phyloP scores from a whole-genome alignment of 495 filamentous ascomycete species.

The Hapsidospora chrysogenum region DNA sequence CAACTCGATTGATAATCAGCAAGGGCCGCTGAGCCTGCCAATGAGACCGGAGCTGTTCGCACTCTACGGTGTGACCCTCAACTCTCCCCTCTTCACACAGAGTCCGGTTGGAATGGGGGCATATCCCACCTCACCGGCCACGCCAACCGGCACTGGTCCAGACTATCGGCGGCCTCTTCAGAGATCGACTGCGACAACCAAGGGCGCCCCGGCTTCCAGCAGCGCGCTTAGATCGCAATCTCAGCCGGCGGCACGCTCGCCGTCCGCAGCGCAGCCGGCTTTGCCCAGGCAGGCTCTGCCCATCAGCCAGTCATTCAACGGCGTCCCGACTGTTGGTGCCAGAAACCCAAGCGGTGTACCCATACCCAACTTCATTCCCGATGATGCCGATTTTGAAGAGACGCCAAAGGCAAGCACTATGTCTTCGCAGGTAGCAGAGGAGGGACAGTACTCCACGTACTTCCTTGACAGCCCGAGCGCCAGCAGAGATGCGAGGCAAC shows the following conservation, averaged over 20 bases:
- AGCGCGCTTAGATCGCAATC: constrained; percentile 38
- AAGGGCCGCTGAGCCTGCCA: constrained; percentile 18
- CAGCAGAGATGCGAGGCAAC: too few species aligned
- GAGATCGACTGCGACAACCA: constrained; percentile 23
- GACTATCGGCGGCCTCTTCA: constrained; percentile 35
- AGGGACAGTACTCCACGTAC: constrained; percentile 5
- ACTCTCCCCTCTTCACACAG: constrained; percentile 11
- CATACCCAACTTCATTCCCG: constrained; percentile 31
- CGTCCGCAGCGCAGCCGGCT: constrained; percentile 7
- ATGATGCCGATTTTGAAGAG: constrained; percentile 19
- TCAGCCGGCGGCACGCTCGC: constrained; percentile 33
- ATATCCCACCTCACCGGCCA: constrained; percentile 30
- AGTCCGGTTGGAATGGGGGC: constrained; percentile 18
- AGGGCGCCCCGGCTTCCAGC: constrained; percentile 18
- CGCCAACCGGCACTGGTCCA: constrained; percentile 12
- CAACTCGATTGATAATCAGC: constrained; percentile 29
- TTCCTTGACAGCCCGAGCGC: not conserved
- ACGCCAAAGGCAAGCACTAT: constrained; percentile 10
- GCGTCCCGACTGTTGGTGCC: not conserved
- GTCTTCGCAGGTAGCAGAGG: constrained; percentile 21
- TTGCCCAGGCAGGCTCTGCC: constrained; percentile 7
- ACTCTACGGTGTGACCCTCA: constrained; percentile 10
- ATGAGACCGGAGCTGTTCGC: constrained; percentile 29
- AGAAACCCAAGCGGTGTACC: constrained; percentile 18
- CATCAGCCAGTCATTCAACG: constrained; percentile 13